Conservation (phyloP, 2,329 filamentous ascomycete species). For the Eurotiales sp. region DNA sequence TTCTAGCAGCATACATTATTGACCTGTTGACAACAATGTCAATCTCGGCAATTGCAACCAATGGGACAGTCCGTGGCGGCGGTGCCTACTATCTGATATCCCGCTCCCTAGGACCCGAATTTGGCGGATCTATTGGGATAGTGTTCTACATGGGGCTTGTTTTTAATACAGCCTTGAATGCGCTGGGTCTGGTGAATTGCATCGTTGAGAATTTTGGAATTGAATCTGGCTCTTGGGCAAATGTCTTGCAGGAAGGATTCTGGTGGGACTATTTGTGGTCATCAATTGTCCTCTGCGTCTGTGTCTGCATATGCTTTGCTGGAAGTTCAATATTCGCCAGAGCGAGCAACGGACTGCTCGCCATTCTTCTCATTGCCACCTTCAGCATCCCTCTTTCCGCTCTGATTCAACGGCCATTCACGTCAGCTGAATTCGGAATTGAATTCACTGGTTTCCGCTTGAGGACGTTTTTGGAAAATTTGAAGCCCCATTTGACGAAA, state of each 20-base stretch:
- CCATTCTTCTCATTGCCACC: constrained; percentile 68
- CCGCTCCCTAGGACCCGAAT: constrained; percentile 78
- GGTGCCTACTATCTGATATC: constrained; percentile 89
- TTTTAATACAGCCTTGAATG: constrained; percentile 81
- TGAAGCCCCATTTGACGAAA: constrained; percentile 63
- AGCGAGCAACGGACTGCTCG: constrained; percentile 71
- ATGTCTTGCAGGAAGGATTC: constrained; percentile 64
- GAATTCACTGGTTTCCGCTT: constrained; percentile 74
- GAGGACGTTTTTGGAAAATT: constrained; percentile 67
- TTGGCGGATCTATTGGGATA: constrained; percentile 81
- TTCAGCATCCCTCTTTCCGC: constrained; percentile 81
- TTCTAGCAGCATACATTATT: constrained; percentile 72
- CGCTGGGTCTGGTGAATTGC: constrained; percentile 81
- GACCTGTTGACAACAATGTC: constrained; percentile 83
- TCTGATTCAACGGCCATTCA: constrained; percentile 64
- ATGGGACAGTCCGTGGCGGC: constrained; percentile 81
- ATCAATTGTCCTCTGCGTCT: constrained; percentile 66
- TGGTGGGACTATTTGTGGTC: constrained; percentile 76
- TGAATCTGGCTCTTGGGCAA: constrained; percentile 52
- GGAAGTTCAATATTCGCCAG: constrained; percentile 77
- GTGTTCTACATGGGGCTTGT: constrained; percentile 89
- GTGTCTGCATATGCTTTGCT: constrained; percentile 71
- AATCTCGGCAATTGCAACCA: constrained; percentile 82
- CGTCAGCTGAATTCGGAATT: constrained; percentile 58
- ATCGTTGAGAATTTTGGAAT: constrained; percentile 70